phyloP scores from a whole-genome alignment of 148 eudicot genomes.

The Nepenthes mirabilis region DNA sequence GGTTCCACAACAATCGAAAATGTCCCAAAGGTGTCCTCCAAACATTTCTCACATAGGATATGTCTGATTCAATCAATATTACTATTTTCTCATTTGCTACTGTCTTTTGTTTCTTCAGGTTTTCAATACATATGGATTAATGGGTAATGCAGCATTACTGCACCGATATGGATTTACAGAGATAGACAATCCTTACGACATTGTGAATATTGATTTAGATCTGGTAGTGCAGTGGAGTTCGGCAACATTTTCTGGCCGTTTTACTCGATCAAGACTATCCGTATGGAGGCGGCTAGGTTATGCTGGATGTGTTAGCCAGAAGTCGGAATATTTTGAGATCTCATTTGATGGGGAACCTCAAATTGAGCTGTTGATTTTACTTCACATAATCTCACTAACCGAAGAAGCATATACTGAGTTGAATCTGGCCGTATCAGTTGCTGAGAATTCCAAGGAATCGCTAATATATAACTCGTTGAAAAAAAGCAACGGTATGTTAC shows the following conservation, averaged over 20 bases:
- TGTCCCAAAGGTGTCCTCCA: no score
- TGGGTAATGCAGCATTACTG: conserved; percentile 92
- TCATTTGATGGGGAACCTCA: conserved; percentile 77
- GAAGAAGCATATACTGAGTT: conserved; percentile 46
- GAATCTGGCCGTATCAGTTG: conserved; percentile 31
- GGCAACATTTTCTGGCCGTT: conserved; percentile 53
- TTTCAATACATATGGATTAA: conserved; percentile 75
- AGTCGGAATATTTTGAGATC: conserved; percentile 81
- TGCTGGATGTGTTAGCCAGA: conserved; percentile 48
- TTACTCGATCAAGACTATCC: conserved; percentile 47
- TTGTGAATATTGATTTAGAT: conserved; percentile 74
- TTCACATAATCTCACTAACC: conserved; percentile 44
- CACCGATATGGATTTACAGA: conserved; percentile 97
- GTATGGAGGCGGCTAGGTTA: conserved; percentile 64
- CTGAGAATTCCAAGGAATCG: conserved; percentile 13
- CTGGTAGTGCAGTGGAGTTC: conserved; percentile 71
- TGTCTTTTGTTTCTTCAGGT: conserved; percentile 35
- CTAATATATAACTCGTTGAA: conserved; percentile 4
- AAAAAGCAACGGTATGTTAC: conserved; percentile 15
- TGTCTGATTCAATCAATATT: not conserved
- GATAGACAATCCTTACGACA: conserved; percentile 52
- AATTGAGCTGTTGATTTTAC: conserved; percentile 60
- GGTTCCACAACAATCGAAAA: no score
- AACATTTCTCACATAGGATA: no score
- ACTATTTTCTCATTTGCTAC: not conserved